Percentiles rank a stretch among this genome's conserved stretches.
These are phyloP conservation scores for Leucoagaricus sp. DNA, from an alignment of 1,284 basidiomycete species.

Conservation along the genomic window DNA sequence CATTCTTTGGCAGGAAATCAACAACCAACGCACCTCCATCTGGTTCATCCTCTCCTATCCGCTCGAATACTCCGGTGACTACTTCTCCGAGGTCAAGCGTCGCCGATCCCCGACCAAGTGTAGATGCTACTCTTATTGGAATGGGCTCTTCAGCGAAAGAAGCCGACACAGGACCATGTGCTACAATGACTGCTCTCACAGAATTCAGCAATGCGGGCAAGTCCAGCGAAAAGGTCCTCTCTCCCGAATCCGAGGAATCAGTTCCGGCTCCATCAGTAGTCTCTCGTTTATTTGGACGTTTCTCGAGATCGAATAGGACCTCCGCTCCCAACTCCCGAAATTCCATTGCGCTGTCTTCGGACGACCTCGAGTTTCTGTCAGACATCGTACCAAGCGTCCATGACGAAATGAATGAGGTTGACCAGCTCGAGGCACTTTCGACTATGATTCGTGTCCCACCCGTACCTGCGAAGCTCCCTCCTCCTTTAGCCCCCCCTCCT, in stretches of 20 bases:
- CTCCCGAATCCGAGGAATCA: background rate
- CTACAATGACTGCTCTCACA: slow-evolving; percentile 1
- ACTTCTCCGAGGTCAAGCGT: slow-evolving; percentile 8
- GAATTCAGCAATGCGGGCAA: background rate
- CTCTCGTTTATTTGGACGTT: slow-evolving; percentile 70
- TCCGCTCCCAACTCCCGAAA: slow-evolving; percentile 40
- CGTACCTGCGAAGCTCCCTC: slow-evolving; percentile 48
- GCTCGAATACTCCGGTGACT: slow-evolving; percentile 12
- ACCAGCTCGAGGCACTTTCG: slow-evolving; percentile 37
- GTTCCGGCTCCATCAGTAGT: slow-evolving; percentile 52
- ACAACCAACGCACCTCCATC: slow-evolving; percentile 17
- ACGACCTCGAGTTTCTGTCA: slow-evolving; percentile 75
- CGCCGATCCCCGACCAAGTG: slow-evolving; percentile 25
- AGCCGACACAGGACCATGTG: background rate
- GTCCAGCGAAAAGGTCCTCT: background rate
- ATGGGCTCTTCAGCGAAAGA: background rate
- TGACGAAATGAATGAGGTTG: slow-evolving; percentile 40
- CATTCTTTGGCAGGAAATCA: slow-evolving; percentile 61
- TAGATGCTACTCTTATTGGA: slow-evolving; percentile 17
- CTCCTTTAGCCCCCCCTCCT: slow-evolving; percentile 46
- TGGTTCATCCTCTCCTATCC: slow-evolving; percentile 25
- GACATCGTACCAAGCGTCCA: slow-evolving; percentile 65
- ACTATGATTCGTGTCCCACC: slow-evolving; percentile 43
- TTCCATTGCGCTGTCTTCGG: slow-evolving; percentile 63
- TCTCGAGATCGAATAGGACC: slow-evolving; percentile 52